Evolutionary conservation across 208 protist genomes (phyloP), one percentile per base, ranked within the genome.

Genomic region (Angomonas ambiguus): DNA sequence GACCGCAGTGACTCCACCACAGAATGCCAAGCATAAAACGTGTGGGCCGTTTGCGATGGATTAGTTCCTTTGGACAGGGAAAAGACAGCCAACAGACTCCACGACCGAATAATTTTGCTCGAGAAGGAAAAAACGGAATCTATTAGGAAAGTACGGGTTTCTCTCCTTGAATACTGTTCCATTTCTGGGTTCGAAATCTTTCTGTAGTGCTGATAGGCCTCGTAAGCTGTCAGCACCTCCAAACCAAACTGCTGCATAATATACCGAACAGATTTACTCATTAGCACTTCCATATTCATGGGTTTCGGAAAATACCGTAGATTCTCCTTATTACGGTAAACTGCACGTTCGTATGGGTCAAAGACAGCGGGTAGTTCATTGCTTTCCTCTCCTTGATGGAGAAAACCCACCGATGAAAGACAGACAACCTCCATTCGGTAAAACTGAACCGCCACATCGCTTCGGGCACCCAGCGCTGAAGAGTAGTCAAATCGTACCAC

Each of bases 211-310:
- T 27, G 8, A 20, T 27, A 53, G 45, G 45, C 3, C 20, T 53
- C 18, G 24, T 33, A 48, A 2, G 60, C 60, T 1, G 25, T 18
- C 34, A 32, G n/a, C 18, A 24, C n/a, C 20, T 51, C 41, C 24
- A 33, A 25, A 48, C 60, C 41, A 10, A 38, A 35, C 53, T 59
- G 53, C 18, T 27, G 53, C 53, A 27, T 32, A 4, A 59, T 59
- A 28, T 35, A 59, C 28, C 53, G 53, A 31, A 30, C 10, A 5
- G 53, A 16, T 20, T 32, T 22, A 3, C 25, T 10, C 6, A 38
- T 32, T 13, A 53, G 16, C 10, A 20, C 8, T 53, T 53, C 45
- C 5, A 53, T 53, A 24, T 53, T 20, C 16, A 53, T 24, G 10
- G 10, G 18, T n/a, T 4, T 22, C 45, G 45, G 45, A 24, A 53